Conservation (phyloP, 306 rosid genomes). For the Carpinus viminea region DNA sequence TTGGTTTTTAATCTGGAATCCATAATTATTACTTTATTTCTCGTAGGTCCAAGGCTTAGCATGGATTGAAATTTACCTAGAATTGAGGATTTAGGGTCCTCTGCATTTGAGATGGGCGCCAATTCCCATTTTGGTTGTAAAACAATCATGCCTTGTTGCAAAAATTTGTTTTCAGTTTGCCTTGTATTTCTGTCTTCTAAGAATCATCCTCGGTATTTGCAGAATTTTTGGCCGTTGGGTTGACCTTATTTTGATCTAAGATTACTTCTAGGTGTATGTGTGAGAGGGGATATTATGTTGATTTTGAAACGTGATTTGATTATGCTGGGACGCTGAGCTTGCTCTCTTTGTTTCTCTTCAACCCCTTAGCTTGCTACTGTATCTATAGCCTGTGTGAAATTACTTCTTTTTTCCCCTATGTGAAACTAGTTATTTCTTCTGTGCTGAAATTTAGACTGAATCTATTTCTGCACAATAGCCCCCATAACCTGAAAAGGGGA, state of each 20-base stretch:
- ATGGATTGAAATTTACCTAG: constrained; percentile 32
- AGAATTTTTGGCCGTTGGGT: constrained; percentile 30
- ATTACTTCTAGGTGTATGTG: constrained; percentile 24
- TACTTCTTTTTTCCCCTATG: neutral
- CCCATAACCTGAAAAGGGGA: no score
- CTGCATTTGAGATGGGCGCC: constrained; percentile 27
- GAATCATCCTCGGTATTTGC: constrained; percentile 13
- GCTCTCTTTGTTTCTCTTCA: neutral
- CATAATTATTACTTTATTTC: constrained; percentile 24
- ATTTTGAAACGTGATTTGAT: constrained; percentile 15
- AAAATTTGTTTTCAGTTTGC: constrained; percentile 42
- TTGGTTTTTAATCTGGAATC: constrained; percentile 37
- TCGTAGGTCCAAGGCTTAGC: constrained; percentile 36
- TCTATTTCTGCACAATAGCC: neutral
- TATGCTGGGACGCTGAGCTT: constrained; percentile 5
- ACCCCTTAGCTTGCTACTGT: neutral
- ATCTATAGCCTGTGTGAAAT: neutral
- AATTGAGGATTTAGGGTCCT: constrained; percentile 25
- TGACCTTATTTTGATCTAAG: constrained; percentile 17
- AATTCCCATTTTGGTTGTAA: constrained; percentile 38
- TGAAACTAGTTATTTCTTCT: neutral
- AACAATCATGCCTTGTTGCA: constrained; percentile 25
- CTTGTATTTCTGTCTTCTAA: constrained; percentile 36
- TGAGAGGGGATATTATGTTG: constrained; percentile 21
- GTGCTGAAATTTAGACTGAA: neutral